Evolutionary conservation across 495 filamentous ascomycete genomes (phyloP), one percentile per base, ranked within the genome.

Genomic region (Daldinia grandis): DNA sequence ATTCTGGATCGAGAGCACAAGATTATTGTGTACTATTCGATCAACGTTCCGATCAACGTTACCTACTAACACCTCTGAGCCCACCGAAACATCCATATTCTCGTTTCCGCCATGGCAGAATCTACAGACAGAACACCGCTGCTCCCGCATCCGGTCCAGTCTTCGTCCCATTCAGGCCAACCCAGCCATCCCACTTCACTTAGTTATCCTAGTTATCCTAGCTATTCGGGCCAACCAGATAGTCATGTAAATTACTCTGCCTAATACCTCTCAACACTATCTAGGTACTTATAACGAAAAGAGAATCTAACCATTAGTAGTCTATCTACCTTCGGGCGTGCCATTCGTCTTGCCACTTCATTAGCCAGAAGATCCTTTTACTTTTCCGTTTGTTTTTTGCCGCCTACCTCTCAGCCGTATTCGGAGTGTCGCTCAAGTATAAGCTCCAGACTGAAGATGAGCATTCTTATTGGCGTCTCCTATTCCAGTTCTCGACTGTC

Each of bases 291-390:
- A 28, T 28, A 28, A 35, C 7, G 4, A 40, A n/a, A 28, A 25
- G 47, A 38, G 64, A 9, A 25, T 33, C 71, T 79, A 42, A 80
- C 68, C 12, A 7, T 2, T 9, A 38, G 17, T 59, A 85, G 78
- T 76, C 83, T 4, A 84, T 86, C 62, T 85, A 83, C 64, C 77
- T 84, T 31, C 81, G 84, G 44, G 81, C 81, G 28, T 86, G 83
- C 66, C 85, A 86, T 62, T 86, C 85, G 7, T 79, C 83, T 58
- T 87, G 83, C 80, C 42, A 65, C 27, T 71, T 63, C 35, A 73
- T 87, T 57, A 76, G 73, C 61, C 84, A 87, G 73, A 78, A 73
- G 53, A 30, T 64, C 33, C 75, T 88, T 60, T 66, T 81, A 42
- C 64, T 68, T 47, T 62, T 84, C 10, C 81, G 85, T 38, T 15